Base-by-base conservation (phyloP, 352 stramenopile species). In the Pythium folliculosum region DNA sequence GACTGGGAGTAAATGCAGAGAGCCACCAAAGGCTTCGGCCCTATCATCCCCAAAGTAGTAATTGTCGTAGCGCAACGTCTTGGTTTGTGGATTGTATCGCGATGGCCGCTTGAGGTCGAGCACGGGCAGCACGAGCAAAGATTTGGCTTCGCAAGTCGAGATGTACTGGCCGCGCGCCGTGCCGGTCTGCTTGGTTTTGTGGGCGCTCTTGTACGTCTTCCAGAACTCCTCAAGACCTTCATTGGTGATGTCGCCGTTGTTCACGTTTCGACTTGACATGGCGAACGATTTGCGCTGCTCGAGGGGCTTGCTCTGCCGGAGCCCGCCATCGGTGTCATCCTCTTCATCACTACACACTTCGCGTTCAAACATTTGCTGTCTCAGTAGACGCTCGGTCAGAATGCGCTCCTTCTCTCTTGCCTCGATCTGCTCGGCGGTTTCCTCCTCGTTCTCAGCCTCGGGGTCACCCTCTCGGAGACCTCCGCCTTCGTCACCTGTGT, bases 31-130 rank as follows among this genome's bases (percentile, higher is more conserved):
- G 0, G 84, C 82, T 32, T 90, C 77, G 1, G 84, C 82, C 1
- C 82, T 78, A 48, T 86, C 77, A 59, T 91, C 82, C 9, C 84
- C 82, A 55, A 92, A 86, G 65, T 86, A 92, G 60, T 91, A 92
- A 61, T 92, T 90, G 67, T 86, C 78, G 45, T 85, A 92, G 0
- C 74, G 65, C 14, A 92, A 75, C 7, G 72, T 55, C 38, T 82
- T 80, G 0, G 60, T 74, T 19, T 61, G 60, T 27, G 45, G 52
- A 30, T 90, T 77, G 38, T 89, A 90, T 7, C 81, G 73, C 1
- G 60, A 75, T 8, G 76, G 49, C 23, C 75, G 67, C 45, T 81
- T 85, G 3, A 92, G 63, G 50, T 91, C 82, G 13, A 92, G 72
- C 19, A 90, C 76, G 0, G 84, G 84, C 0, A 92, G 71, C 37